Percentiles rank a stretch among this genome's conserved stretches.
Conservation (phyloP, 2,329 filamentous ascomycete species). For the Sarocladium brachiariae region DNA sequence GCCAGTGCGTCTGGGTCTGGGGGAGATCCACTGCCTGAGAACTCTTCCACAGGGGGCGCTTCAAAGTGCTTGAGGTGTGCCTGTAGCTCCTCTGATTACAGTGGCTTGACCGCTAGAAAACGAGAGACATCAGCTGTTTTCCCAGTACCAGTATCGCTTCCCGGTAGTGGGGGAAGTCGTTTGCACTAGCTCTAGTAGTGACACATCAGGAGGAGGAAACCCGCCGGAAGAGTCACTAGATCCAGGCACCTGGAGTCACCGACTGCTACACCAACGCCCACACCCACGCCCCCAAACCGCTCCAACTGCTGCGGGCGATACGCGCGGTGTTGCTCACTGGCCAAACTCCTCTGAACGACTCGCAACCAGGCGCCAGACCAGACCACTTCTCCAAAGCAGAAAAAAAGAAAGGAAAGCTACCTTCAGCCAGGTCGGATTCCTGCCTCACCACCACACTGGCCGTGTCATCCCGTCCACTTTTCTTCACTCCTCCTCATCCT, state of each 20-base stretch:
- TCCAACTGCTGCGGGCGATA: no score
- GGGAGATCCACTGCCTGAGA: neutral
- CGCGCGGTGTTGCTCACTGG: neutral
- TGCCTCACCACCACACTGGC: slow-evolving; percentile 7
- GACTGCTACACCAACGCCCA: no score
- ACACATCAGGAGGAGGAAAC: neutral
- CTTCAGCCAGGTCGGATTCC: slow-evolving; percentile 8
- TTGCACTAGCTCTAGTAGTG: no score
- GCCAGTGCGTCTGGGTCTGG: neutral
- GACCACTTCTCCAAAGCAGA: no score
- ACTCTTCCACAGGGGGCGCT: neutral
- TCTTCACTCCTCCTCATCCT: slow-evolving; percentile 3
- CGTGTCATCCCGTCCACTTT: neutral
- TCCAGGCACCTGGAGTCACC: no score
- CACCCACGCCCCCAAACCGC: no score
- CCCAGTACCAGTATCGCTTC: neutral
- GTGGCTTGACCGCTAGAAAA: no score
- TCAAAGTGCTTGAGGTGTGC: no score
- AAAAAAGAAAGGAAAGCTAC: slow-evolving; percentile 9
- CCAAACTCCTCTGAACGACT: no score
- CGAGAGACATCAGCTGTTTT: slow-evolving; percentile 1
- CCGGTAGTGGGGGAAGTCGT: no score
- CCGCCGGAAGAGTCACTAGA: neutral
- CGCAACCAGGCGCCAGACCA: no score
- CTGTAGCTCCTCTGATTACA: no score